phyloP scores from a whole-genome alignment of 768 basidiomycete genomes.

The Paxillus ammoniavirescens region DNA sequence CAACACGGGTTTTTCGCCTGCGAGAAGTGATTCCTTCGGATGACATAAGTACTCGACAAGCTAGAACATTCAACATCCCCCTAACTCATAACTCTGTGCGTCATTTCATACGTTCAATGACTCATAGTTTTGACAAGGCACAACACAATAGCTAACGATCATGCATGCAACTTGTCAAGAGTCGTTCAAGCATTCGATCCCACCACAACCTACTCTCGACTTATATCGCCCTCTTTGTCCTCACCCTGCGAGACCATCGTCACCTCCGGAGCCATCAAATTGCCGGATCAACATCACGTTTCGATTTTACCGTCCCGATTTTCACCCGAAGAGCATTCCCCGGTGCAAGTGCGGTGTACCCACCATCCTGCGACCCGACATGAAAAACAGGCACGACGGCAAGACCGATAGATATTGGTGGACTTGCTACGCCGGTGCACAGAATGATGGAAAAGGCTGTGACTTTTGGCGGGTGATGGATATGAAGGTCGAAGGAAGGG shows the following conservation, averaged over 20 bases:
- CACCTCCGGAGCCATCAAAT: conserved; percentile 47
- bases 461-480: conserved; percentile 74
- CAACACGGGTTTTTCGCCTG: conserved; percentile 66
- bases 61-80: conserved; percentile 76
- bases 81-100: conserved; percentile 76
- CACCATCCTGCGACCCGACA: conserved; percentile 69
- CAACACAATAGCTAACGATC: conserved; percentile 57
- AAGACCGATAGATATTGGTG: conserved; percentile 68
- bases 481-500: conserved; percentile 63
- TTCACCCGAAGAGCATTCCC: conserved; percentile 61
- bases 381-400: conserved; percentile 66
- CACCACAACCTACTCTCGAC: conserved; percentile 69
- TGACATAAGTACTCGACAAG: conserved; percentile 52
- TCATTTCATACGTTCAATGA: conserved; percentile 8
- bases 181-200: conserved; percentile 76
- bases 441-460: conserved; percentile 84
- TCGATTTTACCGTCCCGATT: conserved; percentile 84
- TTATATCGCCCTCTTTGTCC: conserved; percentile 63
- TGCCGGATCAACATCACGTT: conserved; percentile 85
- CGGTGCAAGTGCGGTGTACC: conserved; percentile 73
- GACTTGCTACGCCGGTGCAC: conserved; percentile 74
- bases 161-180: conserved; percentile 89
- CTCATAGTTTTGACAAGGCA: background rate
- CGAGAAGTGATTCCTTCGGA: conserved; percentile 73
- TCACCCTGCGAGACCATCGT: conserved; percentile 19